These are phyloP conservation scores for Haplosporangium sp. DNA, from an alignment of 371 early-diverging fungal species.

Conservation along the genomic window DNA sequence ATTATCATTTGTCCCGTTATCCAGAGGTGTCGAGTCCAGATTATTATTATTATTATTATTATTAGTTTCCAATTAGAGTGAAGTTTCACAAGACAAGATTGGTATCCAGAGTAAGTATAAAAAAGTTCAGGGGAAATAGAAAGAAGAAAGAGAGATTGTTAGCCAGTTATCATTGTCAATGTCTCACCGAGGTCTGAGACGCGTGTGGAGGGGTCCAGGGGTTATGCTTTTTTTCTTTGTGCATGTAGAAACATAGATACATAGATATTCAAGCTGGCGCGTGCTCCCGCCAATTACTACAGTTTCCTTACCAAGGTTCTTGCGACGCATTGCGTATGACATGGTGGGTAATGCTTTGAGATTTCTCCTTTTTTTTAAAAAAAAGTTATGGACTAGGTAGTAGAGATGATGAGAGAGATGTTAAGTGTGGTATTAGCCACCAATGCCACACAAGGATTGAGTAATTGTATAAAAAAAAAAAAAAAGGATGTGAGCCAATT, in stretches of 20 bases:
- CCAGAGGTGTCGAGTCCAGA: constrained; percentile 1
- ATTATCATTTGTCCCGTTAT: background rate
- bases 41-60: background rate
- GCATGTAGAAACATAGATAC: too few relatives aligned
- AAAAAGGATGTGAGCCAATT: constrained; percentile 2
- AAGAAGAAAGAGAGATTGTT: background rate
- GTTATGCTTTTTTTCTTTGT: background rate
- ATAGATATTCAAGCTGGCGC: background rate
- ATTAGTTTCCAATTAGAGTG: background rate
- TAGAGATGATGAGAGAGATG: constrained; percentile 1
- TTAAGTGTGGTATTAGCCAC: background rate
- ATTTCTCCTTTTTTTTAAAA: background rate
- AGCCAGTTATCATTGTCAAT: background rate
- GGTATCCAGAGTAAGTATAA: background rate
- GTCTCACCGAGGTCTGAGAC: background rate
- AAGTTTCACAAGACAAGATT: background rate
- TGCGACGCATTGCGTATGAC: constrained; percentile 55
- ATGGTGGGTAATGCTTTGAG: constrained; percentile 10
- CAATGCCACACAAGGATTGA: background rate
- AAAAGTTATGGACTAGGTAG: background rate
- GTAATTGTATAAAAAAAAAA: background rate
- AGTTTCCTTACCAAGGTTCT: constrained; percentile 47
- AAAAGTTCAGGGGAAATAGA: background rate
- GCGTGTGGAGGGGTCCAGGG: background rate
- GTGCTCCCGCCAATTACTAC: background rate